phyloP scores from a whole-genome alignment of 306 rosid species.

The Herpetospermum pedunculosum region DNA sequence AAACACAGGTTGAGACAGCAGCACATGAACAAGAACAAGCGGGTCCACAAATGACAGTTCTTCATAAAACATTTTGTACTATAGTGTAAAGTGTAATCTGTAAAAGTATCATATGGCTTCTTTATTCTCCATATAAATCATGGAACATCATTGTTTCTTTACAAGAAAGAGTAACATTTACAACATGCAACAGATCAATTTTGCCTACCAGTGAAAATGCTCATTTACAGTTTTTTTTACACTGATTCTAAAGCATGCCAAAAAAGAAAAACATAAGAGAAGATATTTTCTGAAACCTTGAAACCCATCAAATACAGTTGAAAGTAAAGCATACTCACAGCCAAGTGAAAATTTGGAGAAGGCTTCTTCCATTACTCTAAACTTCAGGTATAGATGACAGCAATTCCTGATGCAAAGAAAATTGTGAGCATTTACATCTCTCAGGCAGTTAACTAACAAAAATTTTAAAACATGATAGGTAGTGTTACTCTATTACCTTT shows the following conservation, averaged over 20 bases:
- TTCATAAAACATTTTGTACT: not conserved
- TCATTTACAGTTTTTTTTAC: constrained; percentile 5
- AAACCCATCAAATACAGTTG: not conserved
- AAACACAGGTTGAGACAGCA: not conserved
- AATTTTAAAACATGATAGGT: constrained; percentile 4
- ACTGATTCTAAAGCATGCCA: not conserved
- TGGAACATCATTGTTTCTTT: constrained; percentile 1
- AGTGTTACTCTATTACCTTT: constrained; percentile 40
- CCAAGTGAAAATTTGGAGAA: constrained; percentile 15
- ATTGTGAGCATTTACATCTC: constrained; percentile 1
- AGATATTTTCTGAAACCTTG: not conserved
- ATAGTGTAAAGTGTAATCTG: not conserved
- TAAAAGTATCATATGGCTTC: not conserved
- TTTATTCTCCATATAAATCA: constrained; percentile 1
- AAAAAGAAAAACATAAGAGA: not conserved
- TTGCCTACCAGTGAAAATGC: not conserved
- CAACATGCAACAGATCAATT: not conserved
- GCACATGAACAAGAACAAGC: not conserved
- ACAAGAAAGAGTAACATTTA: not conserved
- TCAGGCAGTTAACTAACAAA: not conserved
- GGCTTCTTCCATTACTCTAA: constrained; percentile 19
- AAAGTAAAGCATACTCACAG: not conserved
- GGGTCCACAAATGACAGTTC: not conserved
- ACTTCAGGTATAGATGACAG: constrained; percentile 57
- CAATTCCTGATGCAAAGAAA: constrained; percentile 37